A percentile compares a stretch with the other conserved stretches of the same genome.
Conservation (phyloP, 805 yeast species). For the Debaryomyces tyrocola region DNA sequence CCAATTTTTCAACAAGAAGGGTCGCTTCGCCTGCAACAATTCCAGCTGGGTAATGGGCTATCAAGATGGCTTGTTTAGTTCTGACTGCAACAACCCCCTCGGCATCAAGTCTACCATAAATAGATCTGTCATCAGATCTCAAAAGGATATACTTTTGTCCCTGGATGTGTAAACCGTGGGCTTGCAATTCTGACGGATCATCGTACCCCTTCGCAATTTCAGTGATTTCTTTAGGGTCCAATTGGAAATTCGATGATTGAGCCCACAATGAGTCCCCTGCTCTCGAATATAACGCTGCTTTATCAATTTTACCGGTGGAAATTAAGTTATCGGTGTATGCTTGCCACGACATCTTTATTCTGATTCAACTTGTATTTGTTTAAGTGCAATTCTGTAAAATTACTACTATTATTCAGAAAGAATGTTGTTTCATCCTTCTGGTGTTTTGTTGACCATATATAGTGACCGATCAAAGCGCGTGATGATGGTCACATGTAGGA, state of each 20-base stretch:
- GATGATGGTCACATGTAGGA: too few species aligned
- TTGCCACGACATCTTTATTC: slow-evolving; percentile 39
- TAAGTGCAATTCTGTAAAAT: not conserved
- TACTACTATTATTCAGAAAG: not conserved
- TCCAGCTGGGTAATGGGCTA: slow-evolving; percentile 93
- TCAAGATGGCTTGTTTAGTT: slow-evolving; percentile 86
- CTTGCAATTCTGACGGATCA: slow-evolving; percentile 76
- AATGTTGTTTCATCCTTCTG: not conserved
- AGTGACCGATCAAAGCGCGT: too few species aligned
- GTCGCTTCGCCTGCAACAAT: slow-evolving; percentile 95
- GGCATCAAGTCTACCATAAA: slow-evolving; percentile 87
- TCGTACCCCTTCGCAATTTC: slow-evolving; percentile 78
- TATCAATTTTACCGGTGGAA: slow-evolving; percentile 84
- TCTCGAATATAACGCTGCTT: slow-evolving; percentile 89
- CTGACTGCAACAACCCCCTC: slow-evolving; percentile 89
- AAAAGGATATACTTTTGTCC: slow-evolving; percentile 86
- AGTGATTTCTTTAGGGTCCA: slow-evolving; percentile 68
- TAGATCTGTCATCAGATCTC: slow-evolving; percentile 88
- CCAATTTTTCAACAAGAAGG: slow-evolving; percentile 90
- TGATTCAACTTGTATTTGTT: not conserved
- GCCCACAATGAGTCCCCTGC: slow-evolving; percentile 98
- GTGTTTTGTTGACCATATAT: not conserved
- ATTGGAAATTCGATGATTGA: slow-evolving; percentile 62
- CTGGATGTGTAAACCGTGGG: slow-evolving; percentile 81
- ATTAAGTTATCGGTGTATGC: slow-evolving; percentile 95